Conservation (phyloP, 2,329 filamentous ascomycete genomes). For the Fusarium sp. region DNA sequence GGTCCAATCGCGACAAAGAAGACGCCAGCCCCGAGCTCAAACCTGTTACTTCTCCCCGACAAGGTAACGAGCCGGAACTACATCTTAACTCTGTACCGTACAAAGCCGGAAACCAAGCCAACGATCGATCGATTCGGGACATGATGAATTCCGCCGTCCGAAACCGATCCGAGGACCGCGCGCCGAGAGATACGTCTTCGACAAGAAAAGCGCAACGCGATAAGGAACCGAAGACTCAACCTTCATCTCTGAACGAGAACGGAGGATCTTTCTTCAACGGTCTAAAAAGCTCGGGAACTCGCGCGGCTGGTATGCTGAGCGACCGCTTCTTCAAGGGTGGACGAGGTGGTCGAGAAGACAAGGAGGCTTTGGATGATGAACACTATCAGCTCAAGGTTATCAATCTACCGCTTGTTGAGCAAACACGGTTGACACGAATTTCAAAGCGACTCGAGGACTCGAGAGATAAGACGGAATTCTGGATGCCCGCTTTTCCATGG, state of each 20-base stretch:
- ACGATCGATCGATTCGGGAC: conserved; percentile 74
- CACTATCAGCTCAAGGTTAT: conserved; percentile 88
- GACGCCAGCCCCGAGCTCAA: conserved; percentile 54
- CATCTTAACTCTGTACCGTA: conserved; percentile 52
- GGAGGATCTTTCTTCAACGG: conserved; percentile 54
- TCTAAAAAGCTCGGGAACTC: conserved; percentile 43
- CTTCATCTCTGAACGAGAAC: conserved; percentile 68
- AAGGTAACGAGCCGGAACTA: conserved; percentile 43
- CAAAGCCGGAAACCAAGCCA: conserved; percentile 71
- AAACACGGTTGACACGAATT: conserved; percentile 90
- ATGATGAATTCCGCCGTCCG: conserved; percentile 73
- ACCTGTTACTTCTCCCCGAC: conserved; percentile 39
- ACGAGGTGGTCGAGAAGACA: conserved; percentile 76
- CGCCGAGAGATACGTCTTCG: conserved; percentile 56
- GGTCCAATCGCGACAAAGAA: conserved; percentile 64
- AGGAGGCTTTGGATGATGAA: conserved; percentile 78
- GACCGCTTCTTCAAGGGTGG: conserved; percentile 85
- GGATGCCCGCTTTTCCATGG: conserved; percentile 98
- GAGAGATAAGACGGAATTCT: conserved; percentile 95
- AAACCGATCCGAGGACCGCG: conserved; percentile 79
- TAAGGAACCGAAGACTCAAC: conserved; percentile 61
- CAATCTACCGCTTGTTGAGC: conserved; percentile 85
- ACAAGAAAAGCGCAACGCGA: conserved; percentile 59
- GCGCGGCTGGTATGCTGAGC: conserved; percentile 77
- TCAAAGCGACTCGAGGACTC: conserved; percentile 89